phyloP scores from a whole-genome alignment of 768 basidiomycete genomes.

The Mycena latifolia region DNA sequence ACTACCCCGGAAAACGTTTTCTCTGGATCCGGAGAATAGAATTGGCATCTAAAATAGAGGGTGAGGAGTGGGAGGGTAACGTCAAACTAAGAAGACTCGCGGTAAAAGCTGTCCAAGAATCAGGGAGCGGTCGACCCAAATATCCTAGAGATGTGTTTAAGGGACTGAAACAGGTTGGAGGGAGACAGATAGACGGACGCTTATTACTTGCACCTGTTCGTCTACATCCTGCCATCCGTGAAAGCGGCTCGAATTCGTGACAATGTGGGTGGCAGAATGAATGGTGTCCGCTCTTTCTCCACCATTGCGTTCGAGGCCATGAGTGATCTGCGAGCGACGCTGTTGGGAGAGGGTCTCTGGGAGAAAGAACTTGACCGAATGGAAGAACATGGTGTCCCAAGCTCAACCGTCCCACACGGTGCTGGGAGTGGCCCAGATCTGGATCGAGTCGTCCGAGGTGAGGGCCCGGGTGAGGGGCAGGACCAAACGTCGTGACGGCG shows the following conservation, averaged over 20 bases:
- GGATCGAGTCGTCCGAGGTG: too few species aligned
- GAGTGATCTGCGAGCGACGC: slow-evolving; percentile 57
- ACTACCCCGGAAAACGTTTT: slow-evolving; percentile 89
- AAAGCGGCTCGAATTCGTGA: slow-evolving; percentile 68
- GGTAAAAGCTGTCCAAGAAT: slow-evolving; percentile 69
- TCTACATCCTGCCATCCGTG: slow-evolving; percentile 65
- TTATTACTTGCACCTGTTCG: slow-evolving; percentile 35
- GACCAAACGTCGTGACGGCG: too few species aligned
- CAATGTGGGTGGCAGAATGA: slow-evolving; percentile 62
- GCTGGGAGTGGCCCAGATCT: too few species aligned
- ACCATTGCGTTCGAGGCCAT: slow-evolving; percentile 66
- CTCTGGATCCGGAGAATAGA: slow-evolving; percentile 82
- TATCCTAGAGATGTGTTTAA: slow-evolving; percentile 51
- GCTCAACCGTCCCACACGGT: too few species aligned
- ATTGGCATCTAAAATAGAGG: slow-evolving; percentile 55
- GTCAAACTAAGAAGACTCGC: slow-evolving; percentile 49
- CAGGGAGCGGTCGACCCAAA: slow-evolving; percentile 80
- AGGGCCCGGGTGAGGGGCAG: too few species aligned
- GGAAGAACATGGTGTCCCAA: slow-evolving; percentile 15
- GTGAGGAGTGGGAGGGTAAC: background rate
- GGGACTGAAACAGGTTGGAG: background rate
- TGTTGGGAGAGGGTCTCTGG: slow-evolving; percentile 60
- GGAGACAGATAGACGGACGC: slow-evolving; percentile 31
- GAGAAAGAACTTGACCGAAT: slow-evolving; percentile 46
- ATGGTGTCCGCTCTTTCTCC: slow-evolving; percentile 50